These are phyloP conservation scores for Erysimum cheiri DNA, from an alignment of 441 rosid genomes.

Conservation along the genomic window DNA sequence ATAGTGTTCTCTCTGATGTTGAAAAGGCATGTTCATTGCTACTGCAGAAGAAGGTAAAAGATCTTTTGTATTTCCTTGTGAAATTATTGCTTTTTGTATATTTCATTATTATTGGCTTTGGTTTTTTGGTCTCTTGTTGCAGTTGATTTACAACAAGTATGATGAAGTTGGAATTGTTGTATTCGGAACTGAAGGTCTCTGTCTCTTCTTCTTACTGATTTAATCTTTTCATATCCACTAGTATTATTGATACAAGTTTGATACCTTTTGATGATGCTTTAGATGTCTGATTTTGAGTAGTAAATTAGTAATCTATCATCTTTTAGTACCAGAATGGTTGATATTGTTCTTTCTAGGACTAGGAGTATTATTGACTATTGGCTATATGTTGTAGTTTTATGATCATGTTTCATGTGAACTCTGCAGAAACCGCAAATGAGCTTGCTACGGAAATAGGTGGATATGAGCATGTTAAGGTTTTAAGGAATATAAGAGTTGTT, in stretches of 20 bases:
- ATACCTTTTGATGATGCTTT: background rate
- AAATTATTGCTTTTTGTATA: background rate
- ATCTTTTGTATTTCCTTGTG: slow-evolving; percentile 8
- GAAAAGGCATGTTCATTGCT: slow-evolving; percentile 76
- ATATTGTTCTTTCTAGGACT: slow-evolving; percentile 9
- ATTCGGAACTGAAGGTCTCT: slow-evolving; percentile 88
- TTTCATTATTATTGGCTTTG: slow-evolving; percentile 19
- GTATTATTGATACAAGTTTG: background rate
- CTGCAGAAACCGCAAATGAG: slow-evolving; percentile 73
- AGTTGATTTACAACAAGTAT: slow-evolving; percentile 74
- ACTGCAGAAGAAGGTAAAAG: slow-evolving; percentile 72
- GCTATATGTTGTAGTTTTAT: background rate
- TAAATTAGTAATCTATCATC: background rate
- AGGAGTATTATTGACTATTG: background rate
- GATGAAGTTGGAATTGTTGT: slow-evolving; percentile 89
- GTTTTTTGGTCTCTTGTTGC: slow-evolving; percentile 41
- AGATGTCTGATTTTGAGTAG: background rate
- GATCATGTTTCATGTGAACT: slow-evolving; percentile 32
- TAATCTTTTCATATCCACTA: background rate
- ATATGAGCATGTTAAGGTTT: slow-evolving; percentile 70
- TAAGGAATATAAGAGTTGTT: slow-evolving; percentile 70
- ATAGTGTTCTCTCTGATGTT: slow-evolving; percentile 64
- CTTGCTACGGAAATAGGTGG: slow-evolving; percentile 86
- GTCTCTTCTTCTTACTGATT: slow-evolving; percentile 7
- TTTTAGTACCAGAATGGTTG: background rate